These are phyloP conservation scores for Pisolithus sp. DNA, from an alignment of 768 basidiomycete genomes.

Conservation along the genomic window DNA sequence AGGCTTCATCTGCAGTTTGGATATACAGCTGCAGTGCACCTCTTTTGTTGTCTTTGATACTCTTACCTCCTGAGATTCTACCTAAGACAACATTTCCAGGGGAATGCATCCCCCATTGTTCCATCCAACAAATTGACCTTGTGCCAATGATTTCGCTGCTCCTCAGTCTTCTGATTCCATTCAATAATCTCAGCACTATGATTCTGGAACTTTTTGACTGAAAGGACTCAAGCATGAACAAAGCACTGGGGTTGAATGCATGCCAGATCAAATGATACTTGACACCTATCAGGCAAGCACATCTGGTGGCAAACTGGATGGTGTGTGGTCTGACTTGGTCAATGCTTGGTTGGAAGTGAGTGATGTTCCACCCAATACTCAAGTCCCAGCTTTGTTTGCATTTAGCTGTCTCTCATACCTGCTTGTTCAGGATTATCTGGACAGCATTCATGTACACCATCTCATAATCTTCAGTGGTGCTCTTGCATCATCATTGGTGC, in stretches of 20 bases:
- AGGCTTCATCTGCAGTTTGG: constrained; percentile 86
- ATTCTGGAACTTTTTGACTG: constrained; percentile 89
- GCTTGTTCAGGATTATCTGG: constrained; percentile 27
- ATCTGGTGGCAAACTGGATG: constrained; percentile 67
- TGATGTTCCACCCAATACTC: constrained; percentile 15
- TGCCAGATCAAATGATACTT: constrained; percentile 73
- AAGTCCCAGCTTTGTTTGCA: constrained; percentile 11
- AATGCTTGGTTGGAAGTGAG: constrained; percentile 37
- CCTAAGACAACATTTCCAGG: constrained; percentile 55
- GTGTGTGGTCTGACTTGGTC: constrained; percentile 53
- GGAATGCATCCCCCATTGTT: constrained; percentile 45
- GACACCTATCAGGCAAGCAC: constrained; percentile 38
- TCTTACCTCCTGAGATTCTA: constrained; percentile 48
- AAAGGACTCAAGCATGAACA: constrained; percentile 19
- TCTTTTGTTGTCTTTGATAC: constrained; percentile 31
- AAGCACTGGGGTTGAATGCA: no score
- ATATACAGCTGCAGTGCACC: constrained; percentile 75
- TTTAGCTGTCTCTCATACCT: constrained; percentile 33
- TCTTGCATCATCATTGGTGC: constrained; percentile 39
- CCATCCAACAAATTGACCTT: constrained; percentile 89
- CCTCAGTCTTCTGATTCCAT: constrained; percentile 89
- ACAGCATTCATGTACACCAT: constrained; percentile 48
- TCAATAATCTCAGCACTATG: constrained; percentile 86
- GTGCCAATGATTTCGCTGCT: constrained; percentile 84
- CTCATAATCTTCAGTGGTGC: constrained; percentile 43